phyloP scores from a whole-genome alignment of 495 filamentous ascomycete genomes.

The Hyaloscypha variabilis region DNA sequence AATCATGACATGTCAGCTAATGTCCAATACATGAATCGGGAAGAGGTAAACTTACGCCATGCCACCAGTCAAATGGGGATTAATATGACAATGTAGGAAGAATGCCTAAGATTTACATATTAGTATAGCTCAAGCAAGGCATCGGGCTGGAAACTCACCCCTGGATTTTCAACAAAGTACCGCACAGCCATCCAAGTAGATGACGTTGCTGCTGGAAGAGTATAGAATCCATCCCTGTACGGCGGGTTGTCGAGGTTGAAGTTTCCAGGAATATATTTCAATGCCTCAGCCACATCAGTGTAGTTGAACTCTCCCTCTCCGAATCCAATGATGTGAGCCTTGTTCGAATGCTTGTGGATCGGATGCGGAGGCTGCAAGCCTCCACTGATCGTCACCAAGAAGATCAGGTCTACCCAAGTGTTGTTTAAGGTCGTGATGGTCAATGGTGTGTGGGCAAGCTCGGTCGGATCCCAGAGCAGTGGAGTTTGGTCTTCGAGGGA shows the following conservation, averaged over 20 bases:
- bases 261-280: conserved; percentile 42
- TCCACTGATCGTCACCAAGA: conserved; percentile 35
- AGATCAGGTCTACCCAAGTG: conserved; percentile 60
- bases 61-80: conserved; percentile 57
- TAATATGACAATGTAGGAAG: conserved; percentile 64
- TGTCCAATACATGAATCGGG: not conserved
- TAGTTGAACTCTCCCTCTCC: conserved; percentile 53
- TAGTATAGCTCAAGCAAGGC: not conserved
- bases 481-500: conserved; percentile 39
- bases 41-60: conserved; percentile 40
- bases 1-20: not conserved
- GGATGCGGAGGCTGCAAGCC: conserved; percentile 52
- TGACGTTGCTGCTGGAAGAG: conserved; percentile 35
- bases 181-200: conserved; percentile 55
- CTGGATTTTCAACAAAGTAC: conserved; percentile 62
- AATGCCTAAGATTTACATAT: conserved; percentile 38
- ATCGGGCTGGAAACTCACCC: conserved; percentile 24
- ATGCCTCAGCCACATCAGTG: conserved; percentile 53
- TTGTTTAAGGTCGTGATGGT: conserved; percentile 49
- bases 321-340: conserved; percentile 56
- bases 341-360: conserved; percentile 67
- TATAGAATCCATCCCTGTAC: conserved; percentile 51
- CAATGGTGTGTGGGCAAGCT: conserved; percentile 37
- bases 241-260: conserved; percentile 61
- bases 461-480: conserved; percentile 48